These are phyloP conservation scores for Orbilia quercus DNA, from an alignment of 2,329 filamentous ascomycete species.

Conservation along the genomic window DNA sequence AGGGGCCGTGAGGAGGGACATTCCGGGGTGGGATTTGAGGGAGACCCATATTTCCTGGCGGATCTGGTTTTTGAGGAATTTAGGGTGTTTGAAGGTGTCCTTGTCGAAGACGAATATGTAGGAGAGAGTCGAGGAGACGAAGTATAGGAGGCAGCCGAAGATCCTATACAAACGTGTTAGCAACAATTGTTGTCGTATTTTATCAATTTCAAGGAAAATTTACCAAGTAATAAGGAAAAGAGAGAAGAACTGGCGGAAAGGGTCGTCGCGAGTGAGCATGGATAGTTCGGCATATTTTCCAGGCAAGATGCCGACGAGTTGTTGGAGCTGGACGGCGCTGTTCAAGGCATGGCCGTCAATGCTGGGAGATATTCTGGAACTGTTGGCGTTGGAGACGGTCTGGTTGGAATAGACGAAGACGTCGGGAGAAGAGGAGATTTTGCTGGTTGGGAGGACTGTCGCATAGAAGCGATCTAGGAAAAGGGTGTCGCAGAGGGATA, in stretches of 20 bases:
- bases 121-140: conserved; percentile 81
- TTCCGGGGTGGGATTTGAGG: conserved; percentile 78
- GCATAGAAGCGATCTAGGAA: conserved; percentile 84
- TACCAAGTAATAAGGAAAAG: conserved; percentile 90
- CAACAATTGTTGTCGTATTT: neutral
- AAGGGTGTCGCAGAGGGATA: conserved; percentile 85
- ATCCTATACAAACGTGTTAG: conserved; percentile 69
- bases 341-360: conserved; percentile 25
- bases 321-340: conserved; percentile 39
- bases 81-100: conserved; percentile 85
- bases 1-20: conserved; percentile 82
- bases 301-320: conserved; percentile 72
- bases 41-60: conserved; percentile 85
- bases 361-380: conserved; percentile 67
- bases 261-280: conserved; percentile 79
- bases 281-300: conserved; percentile 82
- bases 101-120: conserved; percentile 94
- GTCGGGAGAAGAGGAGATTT: conserved; percentile 66
- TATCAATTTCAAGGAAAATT: conserved; percentile 59
- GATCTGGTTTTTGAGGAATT: conserved; percentile 95
- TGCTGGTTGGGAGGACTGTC: conserved; percentile 65
- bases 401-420: conserved; percentile 63
- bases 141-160: conserved; percentile 87
- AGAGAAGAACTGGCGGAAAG: conserved; percentile 77
- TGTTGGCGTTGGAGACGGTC: conserved; percentile 68